Base-by-base conservation (phyloP, 2,329 filamentous ascomycete species). In the Pyrenophora teres region DNA sequence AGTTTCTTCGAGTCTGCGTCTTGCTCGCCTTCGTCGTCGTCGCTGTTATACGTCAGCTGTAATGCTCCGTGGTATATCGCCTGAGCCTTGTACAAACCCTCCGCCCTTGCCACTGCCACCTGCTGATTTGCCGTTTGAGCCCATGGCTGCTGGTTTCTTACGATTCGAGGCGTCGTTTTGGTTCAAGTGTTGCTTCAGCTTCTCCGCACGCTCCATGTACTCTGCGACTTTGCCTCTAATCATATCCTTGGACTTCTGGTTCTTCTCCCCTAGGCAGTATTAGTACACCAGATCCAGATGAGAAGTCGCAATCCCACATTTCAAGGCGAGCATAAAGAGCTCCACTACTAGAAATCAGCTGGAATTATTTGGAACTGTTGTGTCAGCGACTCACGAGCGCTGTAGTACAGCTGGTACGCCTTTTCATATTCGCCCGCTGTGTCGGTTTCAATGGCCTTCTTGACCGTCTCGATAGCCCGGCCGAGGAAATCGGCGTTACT, bases 201-300 rank as follows among this genome's bases (percentile, higher is more conserved):
- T 97, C 80, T 99, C 94, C 59, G 94, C 94, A 57, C 94, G 90
- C 77, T 97, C 93, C 88, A 99, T 96, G 81, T 99, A 99, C 73
- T 97, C 93, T 66, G 83, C 89, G 16, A 92, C 92, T 80, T 97
- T 97, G 65, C 89, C 86, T 64, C 94, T 88, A 75, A 99, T 97
- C 84, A 96, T 96, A 72, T 95, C 92, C 81, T 97, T 97, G 59
- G 91, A 92, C 67, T 92, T 93, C 59, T 89, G 87, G 78, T 97
- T 97, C 84, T 97, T 99, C 80, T 99, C 94, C 93, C 74, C 74
- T 76, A 23, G n/a, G 16, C 18, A 40, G 32, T 13, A 42, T 66
- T 41, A 69, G 65, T 63, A 49, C 16, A 9, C 42, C 36, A 46
- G 30, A 25, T 30, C 33, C 38, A 38, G 15, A 46, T 25, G 44